Evolutionary conservation across 176 grass and related monocot species (phyloP).

Genomic region (Paspalum vaginatum): DNA sequence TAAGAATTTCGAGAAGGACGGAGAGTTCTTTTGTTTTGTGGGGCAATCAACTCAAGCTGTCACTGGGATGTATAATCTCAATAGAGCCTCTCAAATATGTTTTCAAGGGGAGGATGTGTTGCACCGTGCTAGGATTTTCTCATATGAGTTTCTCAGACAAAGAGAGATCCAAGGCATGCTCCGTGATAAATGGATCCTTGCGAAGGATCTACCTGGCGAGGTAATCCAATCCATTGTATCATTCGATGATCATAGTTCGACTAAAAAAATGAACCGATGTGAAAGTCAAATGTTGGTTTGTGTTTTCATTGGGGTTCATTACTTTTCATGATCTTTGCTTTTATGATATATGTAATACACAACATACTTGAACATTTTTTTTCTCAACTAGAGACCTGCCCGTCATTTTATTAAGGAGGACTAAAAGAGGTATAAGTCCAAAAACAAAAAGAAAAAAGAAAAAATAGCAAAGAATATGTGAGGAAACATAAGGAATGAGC

Average conservation of each 20-base stretch:
- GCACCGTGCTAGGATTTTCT: conserved; percentile 50
- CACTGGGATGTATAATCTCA: conserved; percentile 96
- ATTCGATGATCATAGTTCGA: background rate
- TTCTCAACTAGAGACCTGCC: background rate
- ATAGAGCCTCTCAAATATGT: conserved; percentile 59
- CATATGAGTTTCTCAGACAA: conserved; percentile 52
- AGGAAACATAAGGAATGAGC: background rate
- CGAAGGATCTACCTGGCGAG: conserved; percentile 71
- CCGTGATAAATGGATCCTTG: conserved; percentile 73
- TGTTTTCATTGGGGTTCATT: background rate
- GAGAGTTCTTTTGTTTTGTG: conserved; percentile 79
- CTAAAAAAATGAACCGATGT: background rate
- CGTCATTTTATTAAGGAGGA: background rate
- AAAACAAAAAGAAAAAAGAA: background rate
- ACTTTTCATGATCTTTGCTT: background rate
- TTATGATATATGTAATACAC: background rate
- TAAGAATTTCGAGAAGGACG: conserved; percentile 85
- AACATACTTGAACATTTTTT: background rate
- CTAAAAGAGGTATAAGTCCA: background rate
- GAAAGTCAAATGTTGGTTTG: background rate
- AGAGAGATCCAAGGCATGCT: conserved; percentile 45
- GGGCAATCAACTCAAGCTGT: conserved; percentile 91
- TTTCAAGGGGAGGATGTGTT: conserved; percentile 65
- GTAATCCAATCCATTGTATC: conserved; percentile 32
- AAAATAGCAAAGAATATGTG: background rate